A percentile compares a stretch with the other conserved stretches of the same genome.
Evolutionary conservation across 2,329 filamentous ascomycete species (phyloP).

Genomic region (Geosmithia morbida): DNA sequence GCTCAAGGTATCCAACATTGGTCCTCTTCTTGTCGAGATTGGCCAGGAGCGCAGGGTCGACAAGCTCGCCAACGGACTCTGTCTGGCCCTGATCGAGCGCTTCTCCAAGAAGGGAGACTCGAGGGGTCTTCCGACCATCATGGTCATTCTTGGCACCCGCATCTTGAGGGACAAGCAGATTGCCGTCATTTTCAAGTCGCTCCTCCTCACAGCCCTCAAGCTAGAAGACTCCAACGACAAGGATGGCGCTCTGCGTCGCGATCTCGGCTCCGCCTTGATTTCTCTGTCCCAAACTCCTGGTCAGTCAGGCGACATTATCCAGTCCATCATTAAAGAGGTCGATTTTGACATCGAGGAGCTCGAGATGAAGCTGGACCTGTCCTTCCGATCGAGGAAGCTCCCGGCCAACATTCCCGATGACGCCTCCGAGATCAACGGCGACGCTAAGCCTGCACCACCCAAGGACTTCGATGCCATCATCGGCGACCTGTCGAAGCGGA

Average conservation of each 20-base stretch:
- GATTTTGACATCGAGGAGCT: constrained; percentile 60
- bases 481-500: constrained; percentile 19
- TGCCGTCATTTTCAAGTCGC: constrained; percentile 48
- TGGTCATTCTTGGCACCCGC: constrained; percentile 42
- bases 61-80: constrained; percentile 58
- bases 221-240: constrained; percentile 39
- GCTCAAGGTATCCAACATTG: constrained; percentile 46
- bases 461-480: constrained; percentile 25
- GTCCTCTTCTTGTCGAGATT: constrained; percentile 44
- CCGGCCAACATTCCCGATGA: constrained; percentile 35
- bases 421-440: constrained; percentile 15
- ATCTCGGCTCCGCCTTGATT: constrained; percentile 53
- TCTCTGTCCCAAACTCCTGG: constrained; percentile 45
- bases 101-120: constrained; percentile 45
- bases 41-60: constrained; percentile 53
- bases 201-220: constrained; percentile 46
- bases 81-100: constrained; percentile 47
- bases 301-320: constrained; percentile 47
- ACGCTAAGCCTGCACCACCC: constrained; percentile 10
- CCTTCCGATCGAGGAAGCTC: constrained; percentile 43
- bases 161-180: constrained; percentile 50
- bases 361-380: constrained; percentile 60
- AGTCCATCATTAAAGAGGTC: constrained; percentile 49
- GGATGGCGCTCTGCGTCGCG: constrained; percentile 42
- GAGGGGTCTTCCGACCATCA: constrained; percentile 42